These are phyloP conservation scores for Sindora glabra DNA, from an alignment of 306 rosid genomes.

Conservation along the genomic window DNA sequence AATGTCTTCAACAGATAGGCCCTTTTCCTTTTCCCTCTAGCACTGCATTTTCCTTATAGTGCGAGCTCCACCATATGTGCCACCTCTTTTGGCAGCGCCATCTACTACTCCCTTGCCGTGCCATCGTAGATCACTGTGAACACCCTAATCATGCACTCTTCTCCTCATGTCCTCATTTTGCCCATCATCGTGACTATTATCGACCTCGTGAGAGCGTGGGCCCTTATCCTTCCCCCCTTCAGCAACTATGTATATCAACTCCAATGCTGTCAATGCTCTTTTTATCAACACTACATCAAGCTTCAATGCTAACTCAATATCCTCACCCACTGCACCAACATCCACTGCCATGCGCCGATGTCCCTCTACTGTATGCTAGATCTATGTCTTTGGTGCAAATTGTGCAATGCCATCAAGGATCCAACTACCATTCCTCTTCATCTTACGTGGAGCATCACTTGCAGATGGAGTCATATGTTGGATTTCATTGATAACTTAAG, in stretches of 20 bases:
- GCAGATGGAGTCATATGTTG: too few species aligned
- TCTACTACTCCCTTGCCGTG: not conserved
- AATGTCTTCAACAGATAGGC: constrained; percentile 53
- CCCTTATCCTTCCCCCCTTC: constrained; percentile 71
- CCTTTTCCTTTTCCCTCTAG: constrained; percentile 74
- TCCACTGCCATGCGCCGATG: constrained; percentile 85
- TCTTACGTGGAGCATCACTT: too few species aligned
- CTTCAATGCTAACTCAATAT: constrained; percentile 56
- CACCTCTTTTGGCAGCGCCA: constrained; percentile 85
- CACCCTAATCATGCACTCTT: constrained; percentile 79
- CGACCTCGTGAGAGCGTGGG: constrained; percentile 83
- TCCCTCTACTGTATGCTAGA: constrained; percentile 47
- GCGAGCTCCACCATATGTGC: constrained; percentile 89
- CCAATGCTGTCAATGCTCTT: constrained; percentile 73
- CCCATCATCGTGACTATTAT: constrained; percentile 92
- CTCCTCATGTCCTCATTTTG: constrained; percentile 62
- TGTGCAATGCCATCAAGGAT: too few species aligned
- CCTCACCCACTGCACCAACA: constrained; percentile 60
- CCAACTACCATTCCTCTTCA: too few species aligned
- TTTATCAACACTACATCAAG: constrained; percentile 62
- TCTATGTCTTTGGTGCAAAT: too few species aligned
- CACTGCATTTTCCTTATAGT: constrained; percentile 69
- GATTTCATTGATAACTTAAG: too few species aligned
- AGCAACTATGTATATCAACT: constrained; percentile 70
- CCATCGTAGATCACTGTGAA: constrained; percentile 56